Evolutionary conservation across 306 rosid species (phyloP), one percentile per base, ranked within the genome.

Genomic region (Quercus agrifolia): DNA sequence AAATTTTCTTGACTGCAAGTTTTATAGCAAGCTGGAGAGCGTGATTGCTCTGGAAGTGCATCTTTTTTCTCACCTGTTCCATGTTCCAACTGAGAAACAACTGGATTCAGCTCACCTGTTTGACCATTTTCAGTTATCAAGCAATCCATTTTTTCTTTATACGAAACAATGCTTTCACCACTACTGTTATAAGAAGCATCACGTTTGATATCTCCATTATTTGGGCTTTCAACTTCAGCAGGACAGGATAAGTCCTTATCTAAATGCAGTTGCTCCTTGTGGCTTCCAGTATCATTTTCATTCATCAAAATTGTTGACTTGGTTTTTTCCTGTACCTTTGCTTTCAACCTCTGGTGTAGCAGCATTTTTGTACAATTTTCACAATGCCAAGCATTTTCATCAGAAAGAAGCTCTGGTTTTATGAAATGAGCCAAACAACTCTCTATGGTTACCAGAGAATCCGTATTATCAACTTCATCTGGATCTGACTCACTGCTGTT

Each of bases 311-410:
- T 52, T 20, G 14, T 54, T n/a, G 88, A 57, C 61, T 83, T 75
- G 81, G 72, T 28, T 73, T 84, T 86, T 68, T 46, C 73, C 80
- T 69, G 85, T 82, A 76, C 80, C 78, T 74, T 71, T 49, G 56
- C 76, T 84, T 87, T 84, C 77, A 85, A 56, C 83, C 80, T 89
- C 79, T 83, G 88, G 44, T 17, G 71, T 46, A 27, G 88, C 80
- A 93, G 70, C 83, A 75, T 72, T 86, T 88, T 91, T 52, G 92
- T 86, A 84, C 99, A 96, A 81, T 86, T 93, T 82, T 96, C 97
- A 86, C 99, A 96, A 77, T 96, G 88, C 97, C 95, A 93, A 61
- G 91, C 98, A 90, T 96, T 96, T 81, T 93, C 98, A 49, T 89
- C 81, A 0, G 91, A 86, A 75, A 96, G 98, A 80, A 91, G 93